These are phyloP conservation scores for Yamadazyma atmosphaerica DNA, from an alignment of 1,139 yeast species.

Conservation along the genomic window DNA sequence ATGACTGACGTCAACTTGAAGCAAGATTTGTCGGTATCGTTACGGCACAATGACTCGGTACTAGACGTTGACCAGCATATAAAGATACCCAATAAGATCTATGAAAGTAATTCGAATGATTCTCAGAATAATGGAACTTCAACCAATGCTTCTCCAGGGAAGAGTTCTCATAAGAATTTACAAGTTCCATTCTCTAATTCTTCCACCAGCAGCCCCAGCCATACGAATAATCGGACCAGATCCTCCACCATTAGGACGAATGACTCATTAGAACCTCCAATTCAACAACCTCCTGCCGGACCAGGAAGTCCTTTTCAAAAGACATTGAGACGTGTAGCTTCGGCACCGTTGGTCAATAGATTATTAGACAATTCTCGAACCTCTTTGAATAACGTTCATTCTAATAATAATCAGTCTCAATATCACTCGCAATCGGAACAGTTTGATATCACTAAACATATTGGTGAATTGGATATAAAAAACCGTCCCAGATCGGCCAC, in stretches of 20 bases:
- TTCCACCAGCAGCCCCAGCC: not conserved
- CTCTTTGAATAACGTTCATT: slow-evolving; percentile 12
- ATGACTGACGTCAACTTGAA: slow-evolving; percentile 16
- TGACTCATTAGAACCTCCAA: slow-evolving; percentile 3
- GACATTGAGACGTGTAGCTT: slow-evolving; percentile 72
- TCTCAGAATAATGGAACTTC: not conserved
- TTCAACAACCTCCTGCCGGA: slow-evolving; percentile 10
- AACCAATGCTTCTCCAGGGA: not conserved
- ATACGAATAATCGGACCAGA: not conserved
- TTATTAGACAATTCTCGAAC: slow-evolving; percentile 28
- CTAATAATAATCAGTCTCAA: not conserved
- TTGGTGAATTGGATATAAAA: slow-evolving; percentile 51
- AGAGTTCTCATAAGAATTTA: not conserved
- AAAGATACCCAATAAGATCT: slow-evolving; percentile 15
- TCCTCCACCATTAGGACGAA: not conserved
- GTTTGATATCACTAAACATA: slow-evolving; percentile 51
- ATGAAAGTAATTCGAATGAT: slow-evolving; percentile 7
- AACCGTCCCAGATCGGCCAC: slow-evolving; percentile 51
- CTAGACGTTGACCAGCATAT: slow-evolving; percentile 30
- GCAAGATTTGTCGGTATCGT: slow-evolving; percentile 27
- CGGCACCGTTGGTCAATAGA: slow-evolving; percentile 67
- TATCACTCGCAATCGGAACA: slow-evolving; percentile 11
- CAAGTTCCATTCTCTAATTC: not conserved
- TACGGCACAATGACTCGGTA: slow-evolving; percentile 47
- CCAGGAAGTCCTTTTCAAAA: slow-evolving; percentile 45